phyloP scores from a whole-genome alignment of 2,329 filamentous ascomycete species.

The Ascochyta clinopodiicola region DNA sequence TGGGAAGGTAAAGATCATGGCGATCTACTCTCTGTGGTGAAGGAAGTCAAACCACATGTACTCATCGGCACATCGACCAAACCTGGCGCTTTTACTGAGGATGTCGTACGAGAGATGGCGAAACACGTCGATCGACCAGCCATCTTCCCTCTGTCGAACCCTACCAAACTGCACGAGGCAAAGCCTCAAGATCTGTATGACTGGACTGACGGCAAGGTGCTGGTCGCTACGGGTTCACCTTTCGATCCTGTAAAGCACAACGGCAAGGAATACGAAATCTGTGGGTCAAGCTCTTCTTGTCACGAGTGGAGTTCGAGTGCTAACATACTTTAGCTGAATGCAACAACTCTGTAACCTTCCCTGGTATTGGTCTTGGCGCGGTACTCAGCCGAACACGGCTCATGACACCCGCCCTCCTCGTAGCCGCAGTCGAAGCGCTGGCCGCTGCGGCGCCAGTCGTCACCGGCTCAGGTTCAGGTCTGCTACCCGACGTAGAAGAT shows the following conservation, averaged over 20 bases:
- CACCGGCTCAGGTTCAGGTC: constrained; percentile 64
- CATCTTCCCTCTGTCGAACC: constrained; percentile 86
- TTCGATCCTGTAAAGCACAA: constrained; percentile 74
- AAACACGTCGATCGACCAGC: constrained; percentile 77
- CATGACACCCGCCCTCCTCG: constrained; percentile 79
- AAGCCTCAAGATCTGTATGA: constrained; percentile 75
- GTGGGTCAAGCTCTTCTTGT: constrained; percentile 48
- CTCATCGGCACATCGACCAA: constrained; percentile 85
- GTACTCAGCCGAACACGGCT: constrained; percentile 72
- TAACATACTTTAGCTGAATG: constrained; percentile 70
- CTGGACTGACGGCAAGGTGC: constrained; percentile 79
- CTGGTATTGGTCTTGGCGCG: constrained; percentile 81
- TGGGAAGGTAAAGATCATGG: constrained; percentile 66
- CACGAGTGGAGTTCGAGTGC: not conserved
- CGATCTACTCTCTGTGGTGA: constrained; percentile 71
- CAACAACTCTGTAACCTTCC: constrained; percentile 87
- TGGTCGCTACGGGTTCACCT: constrained; percentile 84
- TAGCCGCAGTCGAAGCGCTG: constrained; percentile 77
- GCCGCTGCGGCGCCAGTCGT: constrained; percentile 75
- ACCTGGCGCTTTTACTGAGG: constrained; percentile 76
- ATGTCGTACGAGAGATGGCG: constrained; percentile 77
- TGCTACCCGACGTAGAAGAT: constrained; percentile 77
- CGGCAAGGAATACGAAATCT: constrained; percentile 62
- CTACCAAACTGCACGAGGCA: constrained; percentile 83
- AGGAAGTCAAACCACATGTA: constrained; percentile 77